Percentiles rank a stretch among this genome's conserved stretches.
Evolutionary conservation across 352 stramenopile genomes (phyloP).

Genomic region (Phytopythium kandeliae): DNA sequence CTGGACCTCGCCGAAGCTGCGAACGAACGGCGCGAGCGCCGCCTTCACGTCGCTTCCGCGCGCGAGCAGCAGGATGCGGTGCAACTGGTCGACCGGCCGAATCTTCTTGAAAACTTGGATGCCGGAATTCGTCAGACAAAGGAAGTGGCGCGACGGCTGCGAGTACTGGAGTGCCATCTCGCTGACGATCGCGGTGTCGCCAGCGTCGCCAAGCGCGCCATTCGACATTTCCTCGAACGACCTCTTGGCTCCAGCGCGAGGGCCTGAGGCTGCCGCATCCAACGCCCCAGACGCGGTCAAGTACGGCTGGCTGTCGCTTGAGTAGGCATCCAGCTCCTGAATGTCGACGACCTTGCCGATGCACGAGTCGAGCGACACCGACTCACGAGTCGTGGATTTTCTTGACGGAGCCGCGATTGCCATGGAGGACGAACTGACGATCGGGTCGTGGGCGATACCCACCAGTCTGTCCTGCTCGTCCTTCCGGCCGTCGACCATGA

Average conservation of each 20-base stretch:
- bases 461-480: constrained; percentile 79
- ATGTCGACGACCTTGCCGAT: constrained; percentile 84
- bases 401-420: constrained; percentile 38
- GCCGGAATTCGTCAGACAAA: constrained; percentile 79
- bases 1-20: constrained; percentile 80
- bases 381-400: constrained; percentile 71
- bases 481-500: constrained; percentile 70
- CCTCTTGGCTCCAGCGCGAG: constrained; percentile 36
- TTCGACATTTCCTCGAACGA: constrained; percentile 78
- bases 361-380: constrained; percentile 67
- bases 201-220: constrained; percentile 20
- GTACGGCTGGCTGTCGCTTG: constrained; percentile 20
- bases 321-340: constrained; percentile 48
- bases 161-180: constrained; percentile 87
- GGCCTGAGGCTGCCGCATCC: constrained; percentile 6
- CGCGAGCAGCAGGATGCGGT: constrained; percentile 60
- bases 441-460: constrained; percentile 66
- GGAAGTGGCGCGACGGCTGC: constrained; percentile 71
- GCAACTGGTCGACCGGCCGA: constrained; percentile 83
- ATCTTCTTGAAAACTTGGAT: constrained; percentile 91
- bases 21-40: constrained; percentile 65
- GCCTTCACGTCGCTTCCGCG: constrained; percentile 66
- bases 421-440: constrained; percentile 49
- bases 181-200: constrained; percentile 36
- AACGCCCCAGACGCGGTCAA: constrained; percentile 4